Base-by-base conservation (phyloP, 164 flowering plant genomes). In the Cinnamomum chago region DNA sequence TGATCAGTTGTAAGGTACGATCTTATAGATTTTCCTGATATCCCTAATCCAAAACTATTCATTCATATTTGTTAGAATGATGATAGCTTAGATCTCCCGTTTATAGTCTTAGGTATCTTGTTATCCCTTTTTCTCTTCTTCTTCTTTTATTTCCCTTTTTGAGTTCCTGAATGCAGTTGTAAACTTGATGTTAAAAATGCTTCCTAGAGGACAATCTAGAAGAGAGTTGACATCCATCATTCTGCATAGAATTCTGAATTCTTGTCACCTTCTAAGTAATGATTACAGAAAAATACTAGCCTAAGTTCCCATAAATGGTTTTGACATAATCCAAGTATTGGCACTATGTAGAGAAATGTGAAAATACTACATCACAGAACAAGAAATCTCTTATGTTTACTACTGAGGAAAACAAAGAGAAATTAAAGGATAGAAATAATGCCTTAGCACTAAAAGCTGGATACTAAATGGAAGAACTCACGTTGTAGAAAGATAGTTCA, bases 401-500 rank as follows among this genome's bases (percentile, higher is more conserved):
- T 40, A 40, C 47, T 40, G 47, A 40, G 47, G 47, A 40, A 55
- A 55, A 15, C 18, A 55, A 20, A 20, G 20, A 55, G n/a, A 55
- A 55, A 55, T 15, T 15, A 55, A 55, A 13, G 20, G 2, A 55
- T 1, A 55, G 60, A 55, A 15, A 55, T 15, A 5, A 15, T 55
- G 60, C 60, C 3, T 55, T 6, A 55, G n/a, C 60, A 55, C 60
- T 55, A 55, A 55, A 55, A 55, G 60, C 12, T 55, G 60, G 60
- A 15, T 1, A 15, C 60, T 14, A 55, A 55, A 18, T 55, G 55
- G 72, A 67, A 67, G 58, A 69, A 90, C 96, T 92, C 85, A 96
- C 99, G 98, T 93, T 73, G 33, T 76, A 27, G 62, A 84, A 28
- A 96, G 88, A 82, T 93, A 96, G 73, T 92, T 95, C 75, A 91